These are phyloP conservation scores for Delonix regia DNA, from an alignment of 306 rosid genomes.

Conservation along the genomic window DNA sequence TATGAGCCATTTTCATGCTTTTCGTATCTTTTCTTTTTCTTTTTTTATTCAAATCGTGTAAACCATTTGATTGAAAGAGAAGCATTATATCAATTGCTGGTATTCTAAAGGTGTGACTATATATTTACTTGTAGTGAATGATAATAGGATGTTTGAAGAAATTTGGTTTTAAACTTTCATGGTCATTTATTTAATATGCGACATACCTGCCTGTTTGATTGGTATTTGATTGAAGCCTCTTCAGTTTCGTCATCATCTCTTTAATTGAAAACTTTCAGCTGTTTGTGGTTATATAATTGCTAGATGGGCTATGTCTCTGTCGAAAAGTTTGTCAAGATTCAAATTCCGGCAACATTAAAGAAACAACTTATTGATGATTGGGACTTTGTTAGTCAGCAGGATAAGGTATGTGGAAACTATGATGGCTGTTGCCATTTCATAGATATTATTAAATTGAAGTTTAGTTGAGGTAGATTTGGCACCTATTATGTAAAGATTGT, in stretches of 20 bases:
- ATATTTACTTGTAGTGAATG: neutral
- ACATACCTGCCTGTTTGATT: constrained; percentile 5
- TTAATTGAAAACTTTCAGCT: constrained; percentile 22
- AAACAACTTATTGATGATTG: constrained; percentile 96
- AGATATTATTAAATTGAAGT: constrained; percentile 20
- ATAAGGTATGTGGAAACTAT: constrained; percentile 61
- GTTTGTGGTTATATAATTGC: constrained; percentile 43
- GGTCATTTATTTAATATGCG: constrained; percentile 11
- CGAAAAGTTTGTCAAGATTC: constrained; percentile 85
- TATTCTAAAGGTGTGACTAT: constrained; percentile 7
- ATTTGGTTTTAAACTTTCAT: constrained; percentile 15
- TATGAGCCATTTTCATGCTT: constrained; percentile 4
- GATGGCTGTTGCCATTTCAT: constrained; percentile 12
- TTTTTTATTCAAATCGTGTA: neutral
- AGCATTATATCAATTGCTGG: constrained; percentile 10
- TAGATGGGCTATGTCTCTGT: constrained; percentile 61
- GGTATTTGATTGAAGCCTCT: constrained; percentile 20
- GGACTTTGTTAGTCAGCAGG: constrained; percentile 81
- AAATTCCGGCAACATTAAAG: constrained; percentile 82
- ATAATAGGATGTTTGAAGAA: constrained; percentile 21
- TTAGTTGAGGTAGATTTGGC: constrained; percentile 13
- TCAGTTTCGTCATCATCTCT: neutral
- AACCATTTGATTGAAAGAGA: constrained; percentile 16
- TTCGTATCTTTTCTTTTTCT: neutral
- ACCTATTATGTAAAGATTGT: constrained; percentile 9